These are phyloP conservation scores for Evansstolkia leycettana DNA, from an alignment of 495 filamentous ascomycete species.

Conservation along the genomic window DNA sequence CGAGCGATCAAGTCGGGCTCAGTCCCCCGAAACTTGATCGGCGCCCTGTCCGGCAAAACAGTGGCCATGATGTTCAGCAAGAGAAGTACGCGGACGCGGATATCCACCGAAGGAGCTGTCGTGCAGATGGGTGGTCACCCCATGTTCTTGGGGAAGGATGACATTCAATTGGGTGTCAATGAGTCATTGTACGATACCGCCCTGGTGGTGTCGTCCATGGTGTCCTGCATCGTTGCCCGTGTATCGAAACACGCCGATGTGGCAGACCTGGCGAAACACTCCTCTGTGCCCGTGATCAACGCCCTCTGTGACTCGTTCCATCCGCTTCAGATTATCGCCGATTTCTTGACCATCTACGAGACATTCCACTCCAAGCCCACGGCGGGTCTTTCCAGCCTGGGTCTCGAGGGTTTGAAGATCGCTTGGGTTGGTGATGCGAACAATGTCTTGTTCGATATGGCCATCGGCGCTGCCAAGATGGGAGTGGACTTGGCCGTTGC, in stretches of 20 bases:
- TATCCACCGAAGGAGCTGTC: constrained; percentile 84
- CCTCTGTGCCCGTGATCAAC: constrained; percentile 86
- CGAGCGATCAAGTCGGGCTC: constrained; percentile 60
- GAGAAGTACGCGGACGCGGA: constrained; percentile 79
- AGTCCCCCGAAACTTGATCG: constrained; percentile 42
- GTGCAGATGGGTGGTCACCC: constrained; percentile 77
- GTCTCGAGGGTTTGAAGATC: constrained; percentile 71
- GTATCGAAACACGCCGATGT: constrained; percentile 78
- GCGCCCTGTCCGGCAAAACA: constrained; percentile 57
- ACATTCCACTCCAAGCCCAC: constrained; percentile 41
- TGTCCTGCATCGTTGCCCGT: constrained; percentile 77
- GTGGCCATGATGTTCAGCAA: constrained; percentile 96
- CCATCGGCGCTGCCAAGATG: constrained; percentile 72
- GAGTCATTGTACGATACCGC: constrained; percentile 85
- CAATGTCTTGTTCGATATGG: constrained; percentile 90
- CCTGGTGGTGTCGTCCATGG: constrained; percentile 85
- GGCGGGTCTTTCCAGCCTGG: constrained; percentile 35
- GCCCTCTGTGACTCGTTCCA: constrained; percentile 82
- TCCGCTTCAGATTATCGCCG: constrained; percentile 83
- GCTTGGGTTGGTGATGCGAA: constrained; percentile 97
- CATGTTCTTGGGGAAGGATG: constrained; percentile 89
- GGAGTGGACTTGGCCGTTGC: constrained; percentile 79
- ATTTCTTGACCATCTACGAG: constrained; percentile 85
- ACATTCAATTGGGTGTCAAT: constrained; percentile 95
- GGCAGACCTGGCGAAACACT: constrained; percentile 62